Base-by-base conservation (phyloP, 192 early-diverging fungal genomes). In the Coemansia furcata region DNA sequence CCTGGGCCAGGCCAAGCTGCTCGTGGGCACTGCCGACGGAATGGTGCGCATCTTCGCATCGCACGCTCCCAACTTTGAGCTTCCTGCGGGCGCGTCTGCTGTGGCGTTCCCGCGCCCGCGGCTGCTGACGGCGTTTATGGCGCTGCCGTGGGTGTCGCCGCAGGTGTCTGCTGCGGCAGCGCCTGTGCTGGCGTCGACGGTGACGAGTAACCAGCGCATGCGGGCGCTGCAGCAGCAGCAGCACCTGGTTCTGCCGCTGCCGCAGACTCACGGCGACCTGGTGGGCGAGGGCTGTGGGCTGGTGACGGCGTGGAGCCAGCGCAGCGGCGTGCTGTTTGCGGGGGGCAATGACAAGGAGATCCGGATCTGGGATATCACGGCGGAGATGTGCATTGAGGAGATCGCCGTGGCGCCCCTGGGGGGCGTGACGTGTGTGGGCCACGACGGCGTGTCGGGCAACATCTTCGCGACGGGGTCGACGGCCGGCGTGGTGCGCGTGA, bases 1-100 rank as follows among this genome's bases (percentile, higher is more conserved):
- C 70, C 88, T 94, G 49, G 94, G 95, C 66, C 76, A 90, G 36
- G 87, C 92, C 29, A 77, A 94, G 81, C 81, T 99, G 65, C 71
- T 96, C 61, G 83, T 82, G 17, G 71, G 72, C 37, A 74, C 70
- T 5, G 69, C 65, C n/a, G 83, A 82, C 46, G 83, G 83, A 35
- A 68, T 66, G 46, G 72, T 82, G 63, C 61, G 79, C 19, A 69
- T 85, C 40, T 82, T 85, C 52, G 70, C 77, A 33, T 74, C 78
- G 69, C 74, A 80, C 55, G 71, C 78, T 64, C 72, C 72, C 0
- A 69, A 84, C 60, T 73, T 79, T 71, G 49, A 39, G 6, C 68
- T 71, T 36, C 60, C 67, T 36, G 43, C 68, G 21, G 35, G 44
- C 14, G 60, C 39, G 3, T 40, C 67, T n/a, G 59, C 23, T 43